Percentiles rank a stretch among this genome's conserved stretches.
These are phyloP conservation scores for Dendrobium catenatum DNA, from an alignment of 106 monocot species.

Conservation along the genomic window DNA sequence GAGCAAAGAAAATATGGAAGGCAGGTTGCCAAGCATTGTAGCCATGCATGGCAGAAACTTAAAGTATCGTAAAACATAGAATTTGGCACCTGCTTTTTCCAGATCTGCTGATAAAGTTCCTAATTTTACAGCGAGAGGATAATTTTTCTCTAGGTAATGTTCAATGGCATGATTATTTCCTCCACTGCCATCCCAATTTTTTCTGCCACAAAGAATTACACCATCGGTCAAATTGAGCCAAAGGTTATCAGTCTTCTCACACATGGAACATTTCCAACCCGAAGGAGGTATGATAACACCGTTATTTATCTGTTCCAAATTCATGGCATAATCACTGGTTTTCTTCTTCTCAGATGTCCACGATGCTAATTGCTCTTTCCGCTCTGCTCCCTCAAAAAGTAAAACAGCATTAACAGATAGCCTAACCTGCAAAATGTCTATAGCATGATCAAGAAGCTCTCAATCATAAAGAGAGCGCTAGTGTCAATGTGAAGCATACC, in stretches of 20 bases:
- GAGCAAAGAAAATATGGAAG: not conserved
- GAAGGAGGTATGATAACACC: conserved; percentile 77
- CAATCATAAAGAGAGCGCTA: not conserved
- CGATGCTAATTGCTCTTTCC: conserved; percentile 77
- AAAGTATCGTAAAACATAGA: not conserved
- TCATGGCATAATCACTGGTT: conserved; percentile 70
- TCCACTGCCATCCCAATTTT: conserved; percentile 92
- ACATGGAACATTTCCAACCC: conserved; percentile 94
- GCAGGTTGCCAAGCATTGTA: not conserved
- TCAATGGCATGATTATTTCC: conserved; percentile 95
- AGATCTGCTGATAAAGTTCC: conserved; percentile 92
- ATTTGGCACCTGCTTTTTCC: conserved; percentile 73
- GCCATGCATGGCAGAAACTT: not conserved
- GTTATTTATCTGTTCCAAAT: conserved; percentile 69
- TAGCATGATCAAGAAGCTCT: not conserved
- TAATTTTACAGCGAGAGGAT: conserved; percentile 96
- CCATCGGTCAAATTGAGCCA: conserved; percentile 99
- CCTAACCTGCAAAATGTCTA: conserved; percentile 55
- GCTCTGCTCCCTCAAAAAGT: conserved; percentile 72
- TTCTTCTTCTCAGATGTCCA: conserved; percentile 92
- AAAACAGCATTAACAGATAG: conserved; percentile 82
- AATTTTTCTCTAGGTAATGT: conserved; percentile 71
- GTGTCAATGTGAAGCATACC: conserved; percentile 26
- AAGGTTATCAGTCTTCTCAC: conserved; percentile 89
- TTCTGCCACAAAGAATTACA: conserved; percentile 84